phyloP scores from a whole-genome alignment of 768 basidiomycete species.

The Amanita inopinata region DNA sequence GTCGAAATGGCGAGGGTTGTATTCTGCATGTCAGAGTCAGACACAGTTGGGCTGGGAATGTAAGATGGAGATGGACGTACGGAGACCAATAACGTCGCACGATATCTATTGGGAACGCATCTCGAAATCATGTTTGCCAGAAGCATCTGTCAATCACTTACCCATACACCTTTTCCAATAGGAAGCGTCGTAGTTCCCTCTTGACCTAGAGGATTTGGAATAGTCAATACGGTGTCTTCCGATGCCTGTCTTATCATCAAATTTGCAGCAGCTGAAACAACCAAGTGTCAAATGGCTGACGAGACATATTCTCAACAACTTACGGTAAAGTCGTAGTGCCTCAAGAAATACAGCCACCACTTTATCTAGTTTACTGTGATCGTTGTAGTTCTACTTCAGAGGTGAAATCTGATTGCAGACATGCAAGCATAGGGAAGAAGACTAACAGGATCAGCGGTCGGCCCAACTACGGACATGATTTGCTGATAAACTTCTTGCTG shows the following conservation, averaged over 20 bases:
- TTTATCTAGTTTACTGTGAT: conserved; percentile 17
- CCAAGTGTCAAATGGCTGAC: background rate
- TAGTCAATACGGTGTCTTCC: conserved; percentile 19
- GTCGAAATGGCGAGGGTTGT: conserved; percentile 21
- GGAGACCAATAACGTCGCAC: no score
- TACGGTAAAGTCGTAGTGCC: conserved; percentile 21
- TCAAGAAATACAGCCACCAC: conserved; percentile 22
- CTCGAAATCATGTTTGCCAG: no score
- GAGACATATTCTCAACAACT: conserved; percentile 10
- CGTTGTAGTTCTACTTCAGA: conserved; percentile 11
- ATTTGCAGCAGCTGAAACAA: conserved; percentile 10
- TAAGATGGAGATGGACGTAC: no score
- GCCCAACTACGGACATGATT: conserved; percentile 25
- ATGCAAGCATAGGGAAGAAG: background rate
- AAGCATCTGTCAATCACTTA: no score
- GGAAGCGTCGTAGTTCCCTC: conserved; percentile 16
- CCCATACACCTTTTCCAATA: conserved; percentile 14
- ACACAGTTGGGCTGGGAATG: no score
- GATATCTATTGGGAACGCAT: no score
- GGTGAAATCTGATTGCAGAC: background rate
- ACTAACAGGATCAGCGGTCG: conserved; percentile 24
- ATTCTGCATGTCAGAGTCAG: no score
- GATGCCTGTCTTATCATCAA: conserved; percentile 18
- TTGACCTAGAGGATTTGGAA: conserved; percentile 18
- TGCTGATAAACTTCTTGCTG: conserved; percentile 34